Percentiles rank a stretch among this genome's conserved stretches.
phyloP scores from a whole-genome alignment of 441 rosid genomes.

The Populus tomentosa region DNA sequence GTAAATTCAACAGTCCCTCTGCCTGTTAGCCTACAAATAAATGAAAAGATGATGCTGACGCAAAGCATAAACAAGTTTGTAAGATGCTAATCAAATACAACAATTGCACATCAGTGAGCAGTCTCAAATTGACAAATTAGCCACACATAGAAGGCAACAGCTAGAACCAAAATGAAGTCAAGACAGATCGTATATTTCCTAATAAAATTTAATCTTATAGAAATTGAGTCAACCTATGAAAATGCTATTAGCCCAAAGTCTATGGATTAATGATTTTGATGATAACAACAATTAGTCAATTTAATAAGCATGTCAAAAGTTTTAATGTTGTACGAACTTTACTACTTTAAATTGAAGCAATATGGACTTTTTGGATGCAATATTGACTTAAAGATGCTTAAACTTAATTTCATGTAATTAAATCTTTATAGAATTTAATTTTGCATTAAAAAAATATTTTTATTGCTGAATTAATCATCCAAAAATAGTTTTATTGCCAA shows the following conservation, averaged over 20 bases:
- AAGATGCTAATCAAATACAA: background rate
- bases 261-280: too few species aligned
- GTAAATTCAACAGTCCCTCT: conserved; percentile 80
- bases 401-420: too few species aligned
- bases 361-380: too few species aligned
- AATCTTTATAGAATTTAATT: too few species aligned
- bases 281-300: too few species aligned
- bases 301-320: too few species aligned
- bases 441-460: too few species aligned
- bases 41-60: background rate
- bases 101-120: background rate
- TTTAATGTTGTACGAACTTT: too few species aligned
- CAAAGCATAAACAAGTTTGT: background rate
- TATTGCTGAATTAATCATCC: too few species aligned
- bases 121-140: background rate
- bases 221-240: background rate
- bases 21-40: conserved; percentile 63
- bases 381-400: too few species aligned
- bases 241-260: background rate
- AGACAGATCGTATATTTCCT: background rate
- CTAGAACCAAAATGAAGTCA: background rate
- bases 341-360: too few species aligned
- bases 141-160: background rate
- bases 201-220: background rate
- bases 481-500: too few species aligned